Conservation (phyloP, 495 filamentous ascomycete genomes). For the Penicillium verhagenii region DNA sequence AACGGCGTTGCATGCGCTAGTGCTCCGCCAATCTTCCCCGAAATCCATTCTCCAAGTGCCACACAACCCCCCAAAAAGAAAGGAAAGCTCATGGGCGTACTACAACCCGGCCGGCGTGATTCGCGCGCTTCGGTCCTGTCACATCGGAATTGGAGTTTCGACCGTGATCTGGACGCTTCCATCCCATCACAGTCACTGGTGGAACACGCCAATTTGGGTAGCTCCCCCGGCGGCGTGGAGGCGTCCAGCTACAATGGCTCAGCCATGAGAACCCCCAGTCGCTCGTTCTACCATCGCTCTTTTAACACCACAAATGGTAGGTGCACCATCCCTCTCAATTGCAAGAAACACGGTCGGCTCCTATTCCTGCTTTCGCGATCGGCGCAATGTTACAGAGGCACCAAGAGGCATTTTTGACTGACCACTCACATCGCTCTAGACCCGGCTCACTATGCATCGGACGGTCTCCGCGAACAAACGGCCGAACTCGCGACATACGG, state of each 20-base stretch:
- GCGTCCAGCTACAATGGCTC: constrained; percentile 37
- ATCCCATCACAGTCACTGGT: constrained; percentile 24
- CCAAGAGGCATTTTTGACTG: constrained; percentile 22
- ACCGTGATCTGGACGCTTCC: constrained; percentile 21
- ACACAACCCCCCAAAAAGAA: constrained; percentile 13
- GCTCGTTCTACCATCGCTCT: constrained; percentile 78
- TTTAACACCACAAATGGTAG: constrained; percentile 63
- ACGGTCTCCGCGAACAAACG: constrained; percentile 83
- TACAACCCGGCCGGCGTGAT: constrained; percentile 37
- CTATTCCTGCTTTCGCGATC: too few relatives aligned
- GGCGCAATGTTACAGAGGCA: not conserved
- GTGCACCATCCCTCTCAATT: constrained; percentile 12
- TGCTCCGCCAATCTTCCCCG: constrained; percentile 19
- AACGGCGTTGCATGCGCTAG: constrained; percentile 26
- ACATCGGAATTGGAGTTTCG: constrained; percentile 21
- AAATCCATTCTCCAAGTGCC: constrained; percentile 1
- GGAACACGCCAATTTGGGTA: constrained; percentile 36
- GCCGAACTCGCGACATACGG: constrained; percentile 85
- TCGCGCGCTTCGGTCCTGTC: constrained; percentile 33
- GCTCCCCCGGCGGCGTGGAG: constrained; percentile 34
- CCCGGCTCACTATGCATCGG: constrained; percentile 66
- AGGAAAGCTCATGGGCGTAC: constrained; percentile 30
- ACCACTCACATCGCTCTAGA: constrained; percentile 50
- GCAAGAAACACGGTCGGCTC: too few relatives aligned
- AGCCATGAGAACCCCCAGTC: constrained; percentile 64